A percentile compares a stretch with the other conserved stretches of the same genome.
Conservation (phyloP, 495 filamentous ascomycete species). For the Penicillium turbatum region DNA sequence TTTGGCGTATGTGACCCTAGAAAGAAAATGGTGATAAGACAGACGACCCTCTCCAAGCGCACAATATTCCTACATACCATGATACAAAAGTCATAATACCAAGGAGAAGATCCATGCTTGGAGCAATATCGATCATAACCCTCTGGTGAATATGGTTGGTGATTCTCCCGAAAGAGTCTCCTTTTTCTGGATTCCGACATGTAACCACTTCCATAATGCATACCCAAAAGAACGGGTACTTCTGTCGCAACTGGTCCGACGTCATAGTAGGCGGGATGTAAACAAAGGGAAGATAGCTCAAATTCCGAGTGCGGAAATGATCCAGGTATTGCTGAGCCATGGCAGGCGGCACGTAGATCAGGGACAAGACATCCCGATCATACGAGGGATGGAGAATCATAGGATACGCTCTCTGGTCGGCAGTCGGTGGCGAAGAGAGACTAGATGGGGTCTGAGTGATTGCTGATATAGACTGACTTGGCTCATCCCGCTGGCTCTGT, state of each 20-base stretch:
- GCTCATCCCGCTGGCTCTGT: constrained; percentile 1
- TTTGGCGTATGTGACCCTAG: constrained; percentile 18
- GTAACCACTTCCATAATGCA: constrained; percentile 48
- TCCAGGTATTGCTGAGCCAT: constrained; percentile 38
- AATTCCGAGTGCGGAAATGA: constrained; percentile 39
- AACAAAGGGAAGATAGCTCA: constrained; percentile 43
- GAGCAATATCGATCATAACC: constrained; percentile 45
- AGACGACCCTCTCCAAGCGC: background rate
- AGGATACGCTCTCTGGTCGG: background rate
- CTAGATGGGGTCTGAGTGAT: constrained; percentile 1
- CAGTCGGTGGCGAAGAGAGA: constrained; percentile 17
- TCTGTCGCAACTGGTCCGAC: constrained; percentile 40
- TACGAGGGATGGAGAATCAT: background rate
- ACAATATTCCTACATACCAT: constrained; percentile 31
- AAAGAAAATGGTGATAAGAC: background rate
- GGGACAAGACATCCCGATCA: constrained; percentile 6
- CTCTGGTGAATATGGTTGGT: constrained; percentile 43
- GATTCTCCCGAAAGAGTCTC: constrained; percentile 32
- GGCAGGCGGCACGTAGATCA: constrained; percentile 22
- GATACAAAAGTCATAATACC: constrained; percentile 46
- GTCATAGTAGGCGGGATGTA: constrained; percentile 42
- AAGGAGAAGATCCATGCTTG: constrained; percentile 53
- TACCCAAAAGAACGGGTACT: constrained; percentile 51
- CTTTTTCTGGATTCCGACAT: constrained; percentile 31
- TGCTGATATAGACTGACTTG: background rate